Evolutionary conservation across 768 basidiomycete genomes (phyloP), one percentile per base, ranked within the genome.

Genomic region (Calocybe cyanea): DNA sequence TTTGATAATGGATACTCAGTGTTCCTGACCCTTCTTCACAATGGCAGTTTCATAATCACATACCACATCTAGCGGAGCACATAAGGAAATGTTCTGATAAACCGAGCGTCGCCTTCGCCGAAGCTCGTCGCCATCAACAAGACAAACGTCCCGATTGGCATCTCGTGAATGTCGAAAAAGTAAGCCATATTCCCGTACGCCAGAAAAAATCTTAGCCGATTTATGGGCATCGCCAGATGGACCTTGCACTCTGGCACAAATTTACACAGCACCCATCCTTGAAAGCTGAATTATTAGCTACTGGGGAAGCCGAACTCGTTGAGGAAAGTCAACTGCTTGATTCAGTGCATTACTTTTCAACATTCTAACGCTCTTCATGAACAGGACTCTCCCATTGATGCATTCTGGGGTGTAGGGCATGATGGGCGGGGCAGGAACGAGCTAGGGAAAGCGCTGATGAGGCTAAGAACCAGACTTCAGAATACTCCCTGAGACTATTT

Each of bases 341-440:
- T 18, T 15, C 7, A 7, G 21, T 21, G 15, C 18, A 7, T 30
- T 10, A n/a, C 25, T 38, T 36, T 11, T 28, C 11, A 11, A 11
- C 14, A 24, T 51, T 45, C 21, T 42, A 8, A 15, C 20, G 37
- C 3, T 14, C 2, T 38, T 49, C 20, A 39, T 38, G n/a, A n/a
- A 13, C 52, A 85, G 84, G 76, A 84, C 54, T 86, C 83, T 11
- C 78, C 80, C 39, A 77, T 77, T 50, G 87, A 88, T 56, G 66
- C 83, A 25, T 87, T 87, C 61, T 88, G 86, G 84, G 86, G 86
- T 8, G 63, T 78, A 48, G 86, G 86, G 1, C 68, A 72, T 17
- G 78, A 88, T 61, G 68, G 73, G 17, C 63, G 67, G 52, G 86
- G 86, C 9, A 76, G 77, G 33, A 88, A 88, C 51, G 83, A 88